Evolutionary conservation across 1,284 basidiomycete species (phyloP).

Genomic region (Fomitopsis betulina): DNA sequence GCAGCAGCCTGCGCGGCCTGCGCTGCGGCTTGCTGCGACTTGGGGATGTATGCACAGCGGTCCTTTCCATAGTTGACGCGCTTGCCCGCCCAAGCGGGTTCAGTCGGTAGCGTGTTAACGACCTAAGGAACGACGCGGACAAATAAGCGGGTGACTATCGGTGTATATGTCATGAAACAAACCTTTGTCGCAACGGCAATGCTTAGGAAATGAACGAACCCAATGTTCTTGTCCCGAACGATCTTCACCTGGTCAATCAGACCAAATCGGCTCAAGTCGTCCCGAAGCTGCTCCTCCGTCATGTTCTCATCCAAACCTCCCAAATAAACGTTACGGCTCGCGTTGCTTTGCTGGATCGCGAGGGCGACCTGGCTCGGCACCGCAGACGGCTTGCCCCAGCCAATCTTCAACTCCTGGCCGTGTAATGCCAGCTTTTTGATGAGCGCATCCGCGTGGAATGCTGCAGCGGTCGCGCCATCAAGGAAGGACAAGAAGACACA

Average conservation of each 20-base stretch:
- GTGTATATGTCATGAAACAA: slow-evolving; percentile 13
- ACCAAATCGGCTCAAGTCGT: slow-evolving; percentile 87
- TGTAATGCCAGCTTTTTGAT: slow-evolving; percentile 90
- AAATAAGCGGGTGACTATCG: not conserved
- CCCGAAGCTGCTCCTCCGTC: slow-evolving; percentile 86
- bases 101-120: slow-evolving; percentile 83
- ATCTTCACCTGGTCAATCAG: slow-evolving; percentile 98
- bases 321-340: slow-evolving; percentile 91
- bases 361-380: slow-evolving; percentile 81
- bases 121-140: slow-evolving; percentile 45
- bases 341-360: slow-evolving; percentile 86
- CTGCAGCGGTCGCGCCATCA: slow-evolving; percentile 84
- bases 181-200: slow-evolving; percentile 93
- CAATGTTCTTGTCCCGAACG: slow-evolving; percentile 95
- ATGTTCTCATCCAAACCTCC: slow-evolving; percentile 85
- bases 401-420: slow-evolving; percentile 92
- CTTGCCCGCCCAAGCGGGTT: slow-evolving; percentile 90
- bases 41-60: slow-evolving; percentile 91
- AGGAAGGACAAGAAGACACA: slow-evolving; percentile 98
- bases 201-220: slow-evolving; percentile 94
- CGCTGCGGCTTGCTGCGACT: slow-evolving; percentile 81
- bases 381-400: slow-evolving; percentile 91
- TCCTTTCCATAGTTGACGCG: slow-evolving; percentile 95
- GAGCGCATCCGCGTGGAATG: slow-evolving; percentile 92
- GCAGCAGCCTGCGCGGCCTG: slow-evolving; percentile 81